Conservation (phyloP, 1,139 yeast species). For the Suzukiozyma palmioleophila region DNA sequence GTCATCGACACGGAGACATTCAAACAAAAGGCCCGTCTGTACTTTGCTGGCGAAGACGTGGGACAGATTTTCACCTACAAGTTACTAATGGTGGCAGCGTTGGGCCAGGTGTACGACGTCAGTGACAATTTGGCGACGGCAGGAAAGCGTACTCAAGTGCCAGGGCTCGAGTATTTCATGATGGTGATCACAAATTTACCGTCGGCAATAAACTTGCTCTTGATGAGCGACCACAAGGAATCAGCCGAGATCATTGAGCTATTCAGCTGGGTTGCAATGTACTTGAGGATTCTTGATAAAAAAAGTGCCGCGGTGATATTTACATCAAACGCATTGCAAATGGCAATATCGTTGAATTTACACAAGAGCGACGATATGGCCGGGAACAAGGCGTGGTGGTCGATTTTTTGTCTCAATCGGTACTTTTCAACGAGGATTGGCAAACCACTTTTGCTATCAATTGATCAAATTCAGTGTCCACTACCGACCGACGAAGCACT, state of each 20-base stretch:
- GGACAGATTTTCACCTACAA: conserved; percentile 17
- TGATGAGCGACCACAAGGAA: conserved; percentile 12
- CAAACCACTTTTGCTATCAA: conserved; percentile 20
- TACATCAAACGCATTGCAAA: conserved; percentile 22
- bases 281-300: conserved; percentile 23
- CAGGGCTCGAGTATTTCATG: conserved; percentile 22
- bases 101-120: conserved; percentile 21
- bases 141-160: conserved; percentile 9
- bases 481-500: conserved; percentile 11
- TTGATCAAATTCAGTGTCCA: conserved; percentile 12
- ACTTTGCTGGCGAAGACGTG: conserved; percentile 10
- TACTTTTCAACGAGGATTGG: conserved; percentile 23
- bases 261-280: conserved; percentile 22
- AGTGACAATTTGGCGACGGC: conserved; percentile 1
- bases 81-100: conserved; percentile 18
- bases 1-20: conserved; percentile 20
- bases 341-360: conserved; percentile 23
- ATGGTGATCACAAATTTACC: conserved; percentile 20
- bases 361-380: conserved; percentile 15
- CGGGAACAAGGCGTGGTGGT: conserved; percentile 20
- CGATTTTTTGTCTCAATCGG: conserved; percentile 25
- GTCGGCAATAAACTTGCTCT: conserved; percentile 13
- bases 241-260: conserved; percentile 22
- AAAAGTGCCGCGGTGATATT: conserved; percentile 23
- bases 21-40: conserved; percentile 9